These are phyloP conservation scores for Myriangium duriaei DNA, from an alignment of 2,329 filamentous ascomycete genomes.

Conservation along the genomic window DNA sequence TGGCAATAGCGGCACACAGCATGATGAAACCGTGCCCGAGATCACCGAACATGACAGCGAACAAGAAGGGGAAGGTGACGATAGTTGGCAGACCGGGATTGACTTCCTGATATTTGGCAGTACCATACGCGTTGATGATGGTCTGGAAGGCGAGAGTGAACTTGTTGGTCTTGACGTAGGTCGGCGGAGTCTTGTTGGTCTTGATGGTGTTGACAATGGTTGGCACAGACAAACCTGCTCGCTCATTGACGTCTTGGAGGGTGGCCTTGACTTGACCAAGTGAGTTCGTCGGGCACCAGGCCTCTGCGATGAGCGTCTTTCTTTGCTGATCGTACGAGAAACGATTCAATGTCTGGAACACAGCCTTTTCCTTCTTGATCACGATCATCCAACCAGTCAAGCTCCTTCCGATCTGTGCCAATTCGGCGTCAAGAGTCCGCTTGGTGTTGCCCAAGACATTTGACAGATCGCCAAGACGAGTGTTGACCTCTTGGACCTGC, in stretches of 20 bases:
- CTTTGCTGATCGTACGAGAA: conserved; percentile 94
- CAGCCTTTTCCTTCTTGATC: conserved; percentile 94
- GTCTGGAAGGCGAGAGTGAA: conserved; percentile 98
- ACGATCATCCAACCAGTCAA: conserved; percentile 96
- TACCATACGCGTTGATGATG: conserved; percentile 97
- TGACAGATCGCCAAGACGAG: conserved; percentile 74
- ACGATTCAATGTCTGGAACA: conserved; percentile 87
- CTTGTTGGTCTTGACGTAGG: conserved; percentile 95
- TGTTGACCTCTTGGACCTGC: conserved; percentile 96
- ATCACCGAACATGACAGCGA: conserved; percentile 99
- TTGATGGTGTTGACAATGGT: conserved; percentile 97
- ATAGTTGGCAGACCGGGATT: conserved; percentile 93
- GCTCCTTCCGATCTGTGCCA: conserved; percentile 84
- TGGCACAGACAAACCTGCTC: conserved; percentile 88
- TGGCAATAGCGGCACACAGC: conserved; percentile 66
- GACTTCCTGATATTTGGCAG: conserved; percentile 91
- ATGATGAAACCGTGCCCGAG: conserved; percentile 89
- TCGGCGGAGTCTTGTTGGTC: conserved; percentile 94
- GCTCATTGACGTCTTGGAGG: conserved; percentile 90
- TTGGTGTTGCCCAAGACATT: conserved; percentile 94
- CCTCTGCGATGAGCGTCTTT: conserved; percentile 93
- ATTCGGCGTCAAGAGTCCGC: conserved; percentile 80
- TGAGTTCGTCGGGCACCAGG: conserved; percentile 90
- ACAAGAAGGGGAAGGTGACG: conserved; percentile 97
- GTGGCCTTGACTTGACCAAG: conserved; percentile 82